Percentiles rank a stretch among this genome's conserved stretches.
Evolutionary conservation across 2,329 filamentous ascomycete species (phyloP).

Genomic region (Aureobasidium lini): DNA sequence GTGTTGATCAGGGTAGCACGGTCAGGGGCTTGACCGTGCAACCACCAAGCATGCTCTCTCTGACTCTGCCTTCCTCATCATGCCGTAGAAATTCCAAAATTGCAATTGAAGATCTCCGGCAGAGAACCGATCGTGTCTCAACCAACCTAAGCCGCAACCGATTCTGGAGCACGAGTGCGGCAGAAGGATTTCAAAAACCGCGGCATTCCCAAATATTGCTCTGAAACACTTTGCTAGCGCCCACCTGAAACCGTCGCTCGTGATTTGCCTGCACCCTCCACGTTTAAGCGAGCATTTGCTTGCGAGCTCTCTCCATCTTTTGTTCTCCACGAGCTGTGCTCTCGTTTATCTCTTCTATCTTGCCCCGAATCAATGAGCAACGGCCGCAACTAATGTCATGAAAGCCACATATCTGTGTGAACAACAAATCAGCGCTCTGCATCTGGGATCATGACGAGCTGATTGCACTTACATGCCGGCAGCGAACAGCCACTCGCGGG

Average conservation of each 20-base stretch:
- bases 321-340: background rate
- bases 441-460: background rate
- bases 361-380: slow-evolving; percentile 19
- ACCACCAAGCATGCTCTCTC: background rate
- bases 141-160: background rate
- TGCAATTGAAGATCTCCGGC: background rate
- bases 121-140: background rate
- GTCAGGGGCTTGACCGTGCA: background rate
- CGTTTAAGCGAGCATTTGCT: background rate
- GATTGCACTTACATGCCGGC: slow-evolving; percentile 33
- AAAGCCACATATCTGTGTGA: slow-evolving; percentile 32
- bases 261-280: slow-evolving; percentile 2
- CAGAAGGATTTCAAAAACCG: background rate
- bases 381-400: slow-evolving; percentile 33
- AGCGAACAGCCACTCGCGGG: slow-evolving; percentile 33
- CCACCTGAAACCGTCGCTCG: background rate
- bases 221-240: slow-evolving; percentile 11
- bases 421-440: slow-evolving; percentile 5
- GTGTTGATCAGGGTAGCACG: slow-evolving; percentile 11
- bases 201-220: background rate
- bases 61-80: background rate
- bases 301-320: background rate
- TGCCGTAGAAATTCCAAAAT: background rate
- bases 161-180: background rate
- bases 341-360: background rate